Conservation (phyloP, 192 early-diverging fungal species). For the Podila epicladia region DNA sequence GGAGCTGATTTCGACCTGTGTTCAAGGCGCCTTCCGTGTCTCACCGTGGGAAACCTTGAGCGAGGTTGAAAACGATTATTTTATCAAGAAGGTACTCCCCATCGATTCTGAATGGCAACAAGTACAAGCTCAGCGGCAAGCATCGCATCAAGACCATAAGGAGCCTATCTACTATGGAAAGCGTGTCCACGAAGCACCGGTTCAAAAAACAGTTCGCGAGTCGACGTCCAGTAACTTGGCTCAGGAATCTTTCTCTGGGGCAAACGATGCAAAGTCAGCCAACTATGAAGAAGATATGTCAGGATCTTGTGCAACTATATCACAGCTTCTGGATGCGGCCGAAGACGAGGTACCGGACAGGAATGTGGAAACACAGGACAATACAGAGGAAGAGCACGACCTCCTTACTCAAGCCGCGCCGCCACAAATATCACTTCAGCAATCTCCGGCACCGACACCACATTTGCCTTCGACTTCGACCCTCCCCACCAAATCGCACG, state of each 20-base stretch:
- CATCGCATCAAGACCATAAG: neutral
- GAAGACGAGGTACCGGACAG: neutral
- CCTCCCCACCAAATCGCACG: neutral
- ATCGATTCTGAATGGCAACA: neutral
- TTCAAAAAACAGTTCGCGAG: too few relatives aligned
- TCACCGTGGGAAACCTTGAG: neutral
- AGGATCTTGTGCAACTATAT: neutral
- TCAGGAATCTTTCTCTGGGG: neutral
- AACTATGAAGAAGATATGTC: neutral
- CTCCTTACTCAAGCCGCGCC: neutral
- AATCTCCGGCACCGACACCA: neutral
- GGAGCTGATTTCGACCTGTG: neutral
- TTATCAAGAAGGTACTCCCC: neutral
- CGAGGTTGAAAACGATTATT: neutral
- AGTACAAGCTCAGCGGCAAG: neutral
- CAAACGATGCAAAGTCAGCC: too few relatives aligned
- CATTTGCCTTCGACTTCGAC: neutral
- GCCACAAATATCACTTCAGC: neutral
- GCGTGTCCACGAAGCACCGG: too few relatives aligned
- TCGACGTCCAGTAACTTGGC: neutral
- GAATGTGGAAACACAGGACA: neutral
- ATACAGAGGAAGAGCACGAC: too few relatives aligned
- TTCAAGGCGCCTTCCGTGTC: neutral
- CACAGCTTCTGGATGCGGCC: neutral
- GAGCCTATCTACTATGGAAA: too few relatives aligned